Conservation (phyloP, 495 filamentous ascomycete genomes). For the Talaromyces ruber region DNA sequence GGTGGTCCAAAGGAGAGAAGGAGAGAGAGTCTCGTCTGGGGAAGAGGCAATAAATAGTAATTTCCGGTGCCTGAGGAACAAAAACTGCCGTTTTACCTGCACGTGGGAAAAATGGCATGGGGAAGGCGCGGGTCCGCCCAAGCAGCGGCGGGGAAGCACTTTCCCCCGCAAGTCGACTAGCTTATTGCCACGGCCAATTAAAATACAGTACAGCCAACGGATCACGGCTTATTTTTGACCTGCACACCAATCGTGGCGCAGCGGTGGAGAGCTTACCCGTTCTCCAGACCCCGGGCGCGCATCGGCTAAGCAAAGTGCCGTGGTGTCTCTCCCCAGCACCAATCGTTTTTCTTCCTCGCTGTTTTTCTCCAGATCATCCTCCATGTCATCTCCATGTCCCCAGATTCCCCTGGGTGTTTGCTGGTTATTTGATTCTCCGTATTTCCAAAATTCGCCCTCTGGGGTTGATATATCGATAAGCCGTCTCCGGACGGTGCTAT, state of each 20-base stretch:
- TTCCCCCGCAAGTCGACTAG: background rate
- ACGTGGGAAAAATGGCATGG: background rate
- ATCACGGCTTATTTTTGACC: background rate
- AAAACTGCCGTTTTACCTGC: background rate
- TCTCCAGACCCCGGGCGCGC: background rate
- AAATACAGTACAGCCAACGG: background rate
- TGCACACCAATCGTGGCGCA: background rate
- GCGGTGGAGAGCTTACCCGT: background rate
- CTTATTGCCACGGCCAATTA: background rate
- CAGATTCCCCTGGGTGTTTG: background rate
- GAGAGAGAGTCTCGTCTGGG: background rate
- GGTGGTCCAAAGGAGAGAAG: background rate
- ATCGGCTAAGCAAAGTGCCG: background rate
- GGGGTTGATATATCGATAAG: background rate
- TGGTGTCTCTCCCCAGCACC: background rate
- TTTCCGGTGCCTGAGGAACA: background rate
- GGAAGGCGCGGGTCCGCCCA: background rate
- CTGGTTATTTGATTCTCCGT: background rate
- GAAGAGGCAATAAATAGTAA: background rate
- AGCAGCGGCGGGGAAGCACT: background rate
- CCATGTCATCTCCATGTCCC: background rate
- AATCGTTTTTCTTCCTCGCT: background rate
- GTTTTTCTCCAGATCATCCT: background rate
- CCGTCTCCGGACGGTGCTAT: no score
- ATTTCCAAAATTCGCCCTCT: background rate